These are phyloP conservation scores for Polytolypa hystricis DNA, from an alignment of 2,329 filamentous ascomycete species.

Conservation along the genomic window DNA sequence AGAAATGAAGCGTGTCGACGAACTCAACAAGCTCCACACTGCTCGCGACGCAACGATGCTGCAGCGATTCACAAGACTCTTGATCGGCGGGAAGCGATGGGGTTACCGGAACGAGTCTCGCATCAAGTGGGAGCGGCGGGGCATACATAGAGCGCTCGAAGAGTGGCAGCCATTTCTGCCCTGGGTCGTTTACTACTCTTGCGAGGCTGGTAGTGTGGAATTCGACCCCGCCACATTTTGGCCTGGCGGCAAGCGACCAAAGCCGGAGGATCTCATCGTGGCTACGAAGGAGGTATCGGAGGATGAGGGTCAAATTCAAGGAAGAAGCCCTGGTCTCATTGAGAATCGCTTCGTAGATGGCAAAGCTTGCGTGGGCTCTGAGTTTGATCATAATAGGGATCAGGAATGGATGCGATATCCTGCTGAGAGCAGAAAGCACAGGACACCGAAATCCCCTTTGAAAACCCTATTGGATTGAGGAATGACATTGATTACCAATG, in stretches of 20 bases:
- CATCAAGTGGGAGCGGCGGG: conserved; percentile 21
- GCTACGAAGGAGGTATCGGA: conserved; percentile 3
- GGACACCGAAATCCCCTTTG: too few species aligned
- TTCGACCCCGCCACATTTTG: conserved; percentile 21
- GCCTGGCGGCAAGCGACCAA: conserved; percentile 6
- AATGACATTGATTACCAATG: too few species aligned
- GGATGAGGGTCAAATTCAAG: background rate
- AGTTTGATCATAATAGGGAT: too few species aligned
- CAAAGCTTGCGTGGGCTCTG: too few species aligned
- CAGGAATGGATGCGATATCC: too few species aligned
- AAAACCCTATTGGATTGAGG: too few species aligned
- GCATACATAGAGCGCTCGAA: conserved; percentile 35
- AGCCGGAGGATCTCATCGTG: conserved; percentile 10
- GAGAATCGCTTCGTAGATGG: too few species aligned
- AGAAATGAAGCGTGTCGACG: conserved; percentile 1
- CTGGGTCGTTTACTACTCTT: conserved; percentile 25
- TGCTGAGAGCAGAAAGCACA: too few species aligned
- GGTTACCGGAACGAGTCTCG: conserved; percentile 11
- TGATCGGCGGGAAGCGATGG: conserved; percentile 10
- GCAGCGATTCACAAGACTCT: conserved; percentile 11
- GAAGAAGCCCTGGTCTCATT: too few species aligned
- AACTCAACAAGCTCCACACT: conserved; percentile 2
- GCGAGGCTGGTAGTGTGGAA: conserved; percentile 29
- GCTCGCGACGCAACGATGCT: conserved; percentile 5
- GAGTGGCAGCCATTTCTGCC: conserved; percentile 41